Evolutionary conservation across 805 yeast genomes (phyloP).

Genomic region (Lipomyces starkeyi): DNA sequence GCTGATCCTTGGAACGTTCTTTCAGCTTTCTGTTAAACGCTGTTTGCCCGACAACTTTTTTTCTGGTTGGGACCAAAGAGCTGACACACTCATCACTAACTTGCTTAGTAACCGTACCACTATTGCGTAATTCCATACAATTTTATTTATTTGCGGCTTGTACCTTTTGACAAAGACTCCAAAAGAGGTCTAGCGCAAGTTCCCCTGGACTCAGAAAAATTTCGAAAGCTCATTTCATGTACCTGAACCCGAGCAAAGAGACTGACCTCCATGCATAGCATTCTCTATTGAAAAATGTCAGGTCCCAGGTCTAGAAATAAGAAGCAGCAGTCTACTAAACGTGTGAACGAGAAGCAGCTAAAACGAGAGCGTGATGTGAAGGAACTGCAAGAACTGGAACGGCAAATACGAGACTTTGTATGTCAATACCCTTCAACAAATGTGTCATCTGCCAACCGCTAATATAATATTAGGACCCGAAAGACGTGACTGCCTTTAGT

Average conservation of each 20-base stretch:
- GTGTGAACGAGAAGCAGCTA: constrained; percentile 15
- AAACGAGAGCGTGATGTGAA: constrained; percentile 22
- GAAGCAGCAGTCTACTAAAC: constrained; percentile 5
- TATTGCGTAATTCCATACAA: background rate
- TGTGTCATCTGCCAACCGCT: background rate
- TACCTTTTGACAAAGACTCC: background rate
- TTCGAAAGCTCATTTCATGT: background rate
- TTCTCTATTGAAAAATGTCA: background rate
- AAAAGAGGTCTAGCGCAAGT: background rate
- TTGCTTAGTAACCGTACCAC: background rate
- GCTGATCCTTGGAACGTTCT: background rate
- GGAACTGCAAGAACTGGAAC: constrained; percentile 20
- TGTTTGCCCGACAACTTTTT: background rate
- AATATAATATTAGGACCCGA: constrained; percentile 2
- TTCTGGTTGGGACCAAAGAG: background rate
- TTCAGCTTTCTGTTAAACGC: background rate
- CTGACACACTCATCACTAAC: background rate
- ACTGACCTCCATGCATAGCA: background rate
- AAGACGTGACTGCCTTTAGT: constrained; percentile 23
- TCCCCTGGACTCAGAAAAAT: background rate
- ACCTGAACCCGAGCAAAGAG: too few relatives aligned
- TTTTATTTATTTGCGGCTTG: background rate
- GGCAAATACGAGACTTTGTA: constrained; percentile 23
- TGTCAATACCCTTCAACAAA: background rate
- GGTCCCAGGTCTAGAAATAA: constrained; percentile 1